Evolutionary conservation across 1,284 basidiomycete genomes (phyloP).

Genomic region (Papiliotrema laurentii): DNA sequence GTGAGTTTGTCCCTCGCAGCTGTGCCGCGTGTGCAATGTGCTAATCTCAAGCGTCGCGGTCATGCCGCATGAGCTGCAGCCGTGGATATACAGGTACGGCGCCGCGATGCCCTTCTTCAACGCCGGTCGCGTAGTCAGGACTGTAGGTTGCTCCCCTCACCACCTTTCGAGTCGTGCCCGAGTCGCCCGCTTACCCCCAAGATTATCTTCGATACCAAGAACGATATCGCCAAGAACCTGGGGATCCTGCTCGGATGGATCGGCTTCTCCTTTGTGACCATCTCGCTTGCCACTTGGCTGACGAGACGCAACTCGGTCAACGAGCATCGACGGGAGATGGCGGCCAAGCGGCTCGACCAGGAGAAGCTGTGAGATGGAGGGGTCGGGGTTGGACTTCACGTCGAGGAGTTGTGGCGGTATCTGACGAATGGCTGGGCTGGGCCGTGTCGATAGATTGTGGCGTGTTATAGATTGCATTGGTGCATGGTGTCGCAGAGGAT

Average conservation of each 20-base stretch:
- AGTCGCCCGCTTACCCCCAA: slow-evolving; percentile 8
- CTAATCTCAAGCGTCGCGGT: slow-evolving; percentile 47
- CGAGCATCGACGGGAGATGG: no score
- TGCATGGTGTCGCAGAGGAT: no score
- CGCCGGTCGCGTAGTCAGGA: slow-evolving; percentile 56
- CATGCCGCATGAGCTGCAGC: slow-evolving; percentile 64
- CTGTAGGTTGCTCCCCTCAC: slow-evolving; percentile 39
- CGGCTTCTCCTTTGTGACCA: slow-evolving; percentile 46
- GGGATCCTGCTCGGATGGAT: slow-evolving; percentile 54
- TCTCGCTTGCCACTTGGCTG: slow-evolving; percentile 50
- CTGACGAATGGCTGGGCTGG: no score
- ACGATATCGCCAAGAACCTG: slow-evolving; percentile 52
- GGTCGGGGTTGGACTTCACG: no score
- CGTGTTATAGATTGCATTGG: no score
- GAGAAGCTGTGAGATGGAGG: no score
- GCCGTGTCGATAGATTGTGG: no score
- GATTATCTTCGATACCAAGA: slow-evolving; percentile 65
- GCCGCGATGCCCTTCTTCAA: slow-evolving; percentile 69
- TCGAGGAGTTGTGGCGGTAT: no score
- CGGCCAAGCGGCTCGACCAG: no score
- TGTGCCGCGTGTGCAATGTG: not conserved
- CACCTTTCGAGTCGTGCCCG: not conserved
- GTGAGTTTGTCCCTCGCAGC: slow-evolving; percentile 18
- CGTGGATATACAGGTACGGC: slow-evolving; percentile 56
- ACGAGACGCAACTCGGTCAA: slow-evolving; percentile 42